Evolutionary conservation across 202 grass and related monocot species (phyloP).

Genomic region (Setaria italica): DNA sequence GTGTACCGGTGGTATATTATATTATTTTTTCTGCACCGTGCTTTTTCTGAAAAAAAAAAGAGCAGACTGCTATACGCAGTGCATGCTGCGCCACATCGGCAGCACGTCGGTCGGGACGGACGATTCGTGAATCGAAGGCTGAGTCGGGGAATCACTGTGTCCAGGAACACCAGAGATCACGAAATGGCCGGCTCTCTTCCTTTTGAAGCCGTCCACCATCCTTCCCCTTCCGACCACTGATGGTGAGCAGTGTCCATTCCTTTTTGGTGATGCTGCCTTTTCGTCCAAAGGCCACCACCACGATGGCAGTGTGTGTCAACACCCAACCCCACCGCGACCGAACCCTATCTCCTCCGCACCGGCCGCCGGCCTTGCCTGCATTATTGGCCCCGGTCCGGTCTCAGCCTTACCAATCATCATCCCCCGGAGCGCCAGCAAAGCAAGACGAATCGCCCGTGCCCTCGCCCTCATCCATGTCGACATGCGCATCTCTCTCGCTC

Average conservation of each 20-base stretch:
- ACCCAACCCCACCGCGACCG: constrained; percentile 40
- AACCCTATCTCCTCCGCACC: constrained; percentile 33
- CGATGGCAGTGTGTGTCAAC: not conserved
- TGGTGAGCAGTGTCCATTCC: not conserved
- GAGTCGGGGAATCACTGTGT: too few species aligned
- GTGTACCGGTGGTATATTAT: too few species aligned
- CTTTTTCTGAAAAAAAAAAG: too few species aligned
- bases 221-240: not conserved
- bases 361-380: not conserved
- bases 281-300: constrained; percentile 14
- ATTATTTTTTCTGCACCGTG: not conserved
- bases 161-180: not conserved
- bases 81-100: constrained; percentile 8
- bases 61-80: too few species aligned
- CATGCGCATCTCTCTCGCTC: constrained; percentile 1
- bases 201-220: not conserved
- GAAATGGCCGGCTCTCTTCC: not conserved
- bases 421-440: not conserved
- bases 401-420: not conserved
- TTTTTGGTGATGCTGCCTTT: not conserved
- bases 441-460: not conserved
- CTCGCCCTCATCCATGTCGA: constrained; percentile 44
- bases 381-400: not conserved
- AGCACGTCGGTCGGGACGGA: not conserved
- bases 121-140: not conserved